Conservation (phyloP, 306 rosid genomes). For the Coriaria nepalensis region DNA sequence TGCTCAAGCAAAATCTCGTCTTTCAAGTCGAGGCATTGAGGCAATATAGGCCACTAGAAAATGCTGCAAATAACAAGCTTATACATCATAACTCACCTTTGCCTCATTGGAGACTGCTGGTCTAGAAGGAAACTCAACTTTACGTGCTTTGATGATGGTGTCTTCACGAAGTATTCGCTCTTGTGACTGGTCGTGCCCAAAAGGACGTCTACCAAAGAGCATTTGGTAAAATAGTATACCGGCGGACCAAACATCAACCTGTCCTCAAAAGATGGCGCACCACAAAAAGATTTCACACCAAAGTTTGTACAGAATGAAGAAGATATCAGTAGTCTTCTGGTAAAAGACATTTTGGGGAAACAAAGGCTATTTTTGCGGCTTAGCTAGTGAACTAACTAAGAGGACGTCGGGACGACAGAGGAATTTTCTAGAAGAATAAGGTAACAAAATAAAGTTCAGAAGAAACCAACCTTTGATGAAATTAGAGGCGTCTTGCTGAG, state of each 20-base stretch:
- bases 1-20: too few relatives aligned
- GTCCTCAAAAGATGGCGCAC: constrained; percentile 23
- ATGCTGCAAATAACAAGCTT: too few relatives aligned
- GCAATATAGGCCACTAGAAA: too few relatives aligned
- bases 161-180: constrained; percentile 95
- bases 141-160: constrained; percentile 93
- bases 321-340: too few relatives aligned
- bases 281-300: constrained; percentile 5
- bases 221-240: constrained; percentile 86
- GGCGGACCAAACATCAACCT: constrained; percentile 99
- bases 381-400: too few relatives aligned
- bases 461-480: constrained; percentile 71
- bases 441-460: constrained; percentile 1
- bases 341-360: too few relatives aligned
- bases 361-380: too few relatives aligned
- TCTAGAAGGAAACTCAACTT: constrained; percentile 82
- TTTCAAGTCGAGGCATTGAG: too few relatives aligned
- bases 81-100: constrained; percentile 44
- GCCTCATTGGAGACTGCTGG: constrained; percentile 91
- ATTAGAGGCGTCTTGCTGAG: constrained; percentile 83
- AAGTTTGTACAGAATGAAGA: background rate
- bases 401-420: background rate
- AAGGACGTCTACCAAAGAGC: constrained; percentile 94
- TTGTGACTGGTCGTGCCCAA: constrained; percentile 94
- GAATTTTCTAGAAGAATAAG: background rate